Conservation (phyloP, 2,329 filamentous ascomycete species). For the Neocatenulostroma microsporum region DNA sequence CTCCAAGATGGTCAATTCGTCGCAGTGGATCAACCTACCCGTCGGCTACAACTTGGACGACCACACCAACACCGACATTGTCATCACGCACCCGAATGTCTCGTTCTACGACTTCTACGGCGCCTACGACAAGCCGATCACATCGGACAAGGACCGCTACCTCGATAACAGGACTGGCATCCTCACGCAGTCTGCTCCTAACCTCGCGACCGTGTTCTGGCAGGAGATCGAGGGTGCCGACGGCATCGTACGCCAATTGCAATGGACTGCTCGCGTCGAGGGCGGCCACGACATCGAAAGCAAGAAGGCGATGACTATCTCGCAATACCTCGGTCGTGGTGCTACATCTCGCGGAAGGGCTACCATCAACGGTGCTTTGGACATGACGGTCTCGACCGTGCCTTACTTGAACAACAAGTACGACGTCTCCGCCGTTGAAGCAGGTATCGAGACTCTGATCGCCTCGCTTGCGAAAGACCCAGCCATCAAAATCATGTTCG, state of each 20-base stretch:
- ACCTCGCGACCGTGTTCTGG: constrained; percentile 57
- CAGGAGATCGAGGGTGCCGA: constrained; percentile 52
- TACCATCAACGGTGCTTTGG: constrained; percentile 51
- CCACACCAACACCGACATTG: constrained; percentile 51
- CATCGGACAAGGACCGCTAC: constrained; percentile 35
- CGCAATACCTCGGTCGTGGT: constrained; percentile 56
- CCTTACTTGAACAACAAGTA: constrained; percentile 52
- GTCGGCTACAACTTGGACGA: constrained; percentile 45
- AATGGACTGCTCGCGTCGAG: constrained; percentile 60
- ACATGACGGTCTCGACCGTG: constrained; percentile 50
- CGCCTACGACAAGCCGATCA: constrained; percentile 45
- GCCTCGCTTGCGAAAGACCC: constrained; percentile 48
- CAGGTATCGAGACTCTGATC: constrained; percentile 55
- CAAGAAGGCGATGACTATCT: constrained; percentile 34
- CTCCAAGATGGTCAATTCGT: constrained; percentile 34
- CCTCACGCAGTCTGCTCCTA: constrained; percentile 56
- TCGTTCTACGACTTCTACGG: constrained; percentile 59
- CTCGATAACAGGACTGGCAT: constrained; percentile 49
- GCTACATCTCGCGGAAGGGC: constrained; percentile 54
- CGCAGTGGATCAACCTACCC: constrained; percentile 44
- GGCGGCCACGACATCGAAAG: constrained; percentile 41
- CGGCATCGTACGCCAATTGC: constrained; percentile 54
- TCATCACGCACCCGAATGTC: constrained; percentile 45
- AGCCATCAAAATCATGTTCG: constrained; percentile 50
- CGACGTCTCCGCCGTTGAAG: constrained; percentile 57